Conservation (phyloP, 1,139 yeast species). For the Taphrina populina region DNA sequence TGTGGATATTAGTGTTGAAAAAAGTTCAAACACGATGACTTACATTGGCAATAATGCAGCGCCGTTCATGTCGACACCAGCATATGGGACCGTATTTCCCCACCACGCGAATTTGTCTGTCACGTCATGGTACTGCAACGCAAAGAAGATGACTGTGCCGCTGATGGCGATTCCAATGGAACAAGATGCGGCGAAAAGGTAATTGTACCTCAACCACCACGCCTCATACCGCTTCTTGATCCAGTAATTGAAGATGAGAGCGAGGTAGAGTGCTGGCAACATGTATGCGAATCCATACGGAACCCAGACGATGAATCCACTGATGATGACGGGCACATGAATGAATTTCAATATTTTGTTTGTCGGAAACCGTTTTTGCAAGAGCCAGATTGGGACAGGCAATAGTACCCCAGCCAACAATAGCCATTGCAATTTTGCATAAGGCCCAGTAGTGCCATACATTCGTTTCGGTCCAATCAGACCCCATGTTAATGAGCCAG, state of each 20-base stretch:
- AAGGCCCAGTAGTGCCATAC: conserved; percentile 41
- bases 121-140: conserved; percentile 47
- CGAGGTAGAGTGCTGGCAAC: conserved; percentile 47
- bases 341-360: conserved; percentile 46
- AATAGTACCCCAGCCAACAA: conserved; percentile 57
- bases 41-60: conserved; percentile 1
- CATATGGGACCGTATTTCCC: conserved; percentile 49
- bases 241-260: conserved; percentile 54
- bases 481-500: conserved; percentile 48
- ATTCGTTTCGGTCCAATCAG: conserved; percentile 59
- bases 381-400: conserved; percentile 49
- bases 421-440: conserved; percentile 44
- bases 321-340: conserved; percentile 56
- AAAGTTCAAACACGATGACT: neutral
- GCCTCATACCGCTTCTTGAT: conserved; percentile 54
- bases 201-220: conserved; percentile 55
- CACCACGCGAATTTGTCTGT: conserved; percentile 51
- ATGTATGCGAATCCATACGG: conserved; percentile 49
- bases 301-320: conserved; percentile 54
- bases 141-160: conserved; percentile 50
- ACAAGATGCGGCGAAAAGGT: conserved; percentile 50
- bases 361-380: conserved; percentile 24
- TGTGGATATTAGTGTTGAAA: neutral
- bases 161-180: conserved; percentile 55
- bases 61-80: conserved; percentile 1